These are phyloP conservation scores for Ambrosia artemisiifolia DNA, from an alignment of 129 eudicot species.

Conservation along the genomic window DNA sequence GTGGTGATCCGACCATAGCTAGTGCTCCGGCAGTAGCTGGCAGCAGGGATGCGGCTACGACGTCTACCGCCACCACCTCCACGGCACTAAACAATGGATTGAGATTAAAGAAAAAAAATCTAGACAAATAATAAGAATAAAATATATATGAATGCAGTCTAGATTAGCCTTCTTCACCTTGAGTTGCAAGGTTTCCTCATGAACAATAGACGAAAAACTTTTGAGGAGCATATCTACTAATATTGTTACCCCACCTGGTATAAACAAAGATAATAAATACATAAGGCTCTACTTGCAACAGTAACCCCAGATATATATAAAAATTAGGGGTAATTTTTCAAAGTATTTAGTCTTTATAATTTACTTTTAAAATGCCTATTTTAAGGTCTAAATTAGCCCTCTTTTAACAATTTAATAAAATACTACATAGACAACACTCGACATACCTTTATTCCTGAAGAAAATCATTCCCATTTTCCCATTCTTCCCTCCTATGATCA, in stretches of 20 bases:
- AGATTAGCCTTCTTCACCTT: slow-evolving; percentile 54
- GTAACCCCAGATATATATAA: not conserved
- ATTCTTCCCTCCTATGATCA: no score
- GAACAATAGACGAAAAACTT: slow-evolving; percentile 78
- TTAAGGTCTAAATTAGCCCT: not conserved
- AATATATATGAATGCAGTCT: not conserved
- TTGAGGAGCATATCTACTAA: slow-evolving; percentile 96
- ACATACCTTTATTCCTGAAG: slow-evolving; percentile 86
- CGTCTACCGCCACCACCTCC: no score
- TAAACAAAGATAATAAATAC: not conserved
- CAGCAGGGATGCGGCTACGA: no score
- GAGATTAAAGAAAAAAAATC: no score
- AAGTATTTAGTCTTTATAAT: no score
- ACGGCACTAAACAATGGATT: no score
- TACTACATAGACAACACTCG: not conserved
- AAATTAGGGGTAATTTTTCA: not conserved
- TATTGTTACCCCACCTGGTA: slow-evolving; percentile 90
- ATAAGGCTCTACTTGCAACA: not conserved
- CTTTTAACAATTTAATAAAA: no score
- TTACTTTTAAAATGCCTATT: no score
- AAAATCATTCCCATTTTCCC: no score
- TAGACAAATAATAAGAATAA: not conserved
- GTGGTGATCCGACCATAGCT: no score
- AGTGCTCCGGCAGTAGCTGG: no score
- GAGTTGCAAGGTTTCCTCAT: slow-evolving; percentile 75